These are phyloP conservation scores for Linnemannia schmuckeri DNA, from an alignment of 192 early-diverging fungal species.

Conservation along the genomic window DNA sequence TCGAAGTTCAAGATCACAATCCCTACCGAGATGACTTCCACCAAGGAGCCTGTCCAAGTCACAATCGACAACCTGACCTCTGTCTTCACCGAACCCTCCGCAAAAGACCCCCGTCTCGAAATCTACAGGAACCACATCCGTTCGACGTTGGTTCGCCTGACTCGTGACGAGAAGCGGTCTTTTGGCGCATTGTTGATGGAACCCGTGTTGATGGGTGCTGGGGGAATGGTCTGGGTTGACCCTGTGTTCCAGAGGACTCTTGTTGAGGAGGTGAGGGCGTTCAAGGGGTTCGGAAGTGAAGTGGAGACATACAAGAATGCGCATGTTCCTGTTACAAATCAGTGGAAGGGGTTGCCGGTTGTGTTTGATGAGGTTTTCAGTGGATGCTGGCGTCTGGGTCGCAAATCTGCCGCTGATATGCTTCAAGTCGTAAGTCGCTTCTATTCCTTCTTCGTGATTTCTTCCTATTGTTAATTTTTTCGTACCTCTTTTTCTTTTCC, in stretches of 20 bases:
- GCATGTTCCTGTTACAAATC: conserved; percentile 11
- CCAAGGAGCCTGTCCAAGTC: conserved; percentile 22
- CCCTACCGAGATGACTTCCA: conserved; percentile 46
- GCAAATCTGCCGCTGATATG: conserved; percentile 66
- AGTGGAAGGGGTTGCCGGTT: conserved; percentile 73
- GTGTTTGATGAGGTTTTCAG: conserved; percentile 90
- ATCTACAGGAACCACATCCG: conserved; percentile 63
- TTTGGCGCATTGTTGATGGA: conserved; percentile 80
- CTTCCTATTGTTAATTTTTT: background rate
- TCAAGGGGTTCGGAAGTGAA: conserved; percentile 39
- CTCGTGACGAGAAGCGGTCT: conserved; percentile 54
- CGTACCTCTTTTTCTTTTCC: too few relatives aligned
- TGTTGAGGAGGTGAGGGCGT: conserved; percentile 66
- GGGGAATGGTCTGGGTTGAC: conserved; percentile 87
- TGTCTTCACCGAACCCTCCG: conserved; percentile 28
- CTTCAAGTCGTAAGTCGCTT: conserved; percentile 66
- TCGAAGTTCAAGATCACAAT: conserved; percentile 59
- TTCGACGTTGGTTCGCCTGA: conserved; percentile 44
- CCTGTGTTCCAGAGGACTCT: conserved; percentile 81
- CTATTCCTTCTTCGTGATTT: background rate
- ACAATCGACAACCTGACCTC: conserved; percentile 33
- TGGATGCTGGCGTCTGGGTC: conserved; percentile 78
- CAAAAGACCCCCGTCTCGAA: conserved; percentile 39
- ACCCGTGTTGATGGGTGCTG: conserved; percentile 85
- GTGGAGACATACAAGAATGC: conserved; percentile 17